Evolutionary conservation across 257 asterid genomes (phyloP), one percentile per base, ranked within the genome.

Genomic region (Rubia yunnanensis): DNA sequence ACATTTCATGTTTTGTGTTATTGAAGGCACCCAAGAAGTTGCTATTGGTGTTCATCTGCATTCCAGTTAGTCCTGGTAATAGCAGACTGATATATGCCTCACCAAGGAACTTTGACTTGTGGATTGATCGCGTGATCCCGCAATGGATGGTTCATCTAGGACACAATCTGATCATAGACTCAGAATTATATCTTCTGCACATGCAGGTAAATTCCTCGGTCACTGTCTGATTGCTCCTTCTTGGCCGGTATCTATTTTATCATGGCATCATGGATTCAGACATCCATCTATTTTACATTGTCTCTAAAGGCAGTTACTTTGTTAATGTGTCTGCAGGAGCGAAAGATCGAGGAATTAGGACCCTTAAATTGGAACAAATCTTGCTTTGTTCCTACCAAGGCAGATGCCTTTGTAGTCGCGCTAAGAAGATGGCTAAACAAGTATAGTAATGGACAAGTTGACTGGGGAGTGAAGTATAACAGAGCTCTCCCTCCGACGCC

Each of bases 41-140:
- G 1, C 44, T 79, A 53, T 81, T 85, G 69, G 77, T 78, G 50
- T 89, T 89, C 83, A 75, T 69, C 60, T 87, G 95, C 70, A 71
- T 87, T 71, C 97, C 97, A 34, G 97, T 89, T 39, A 77, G 94
- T 74, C 97, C 97, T 2, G 95, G 97, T 27, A 63, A 86, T 36
- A 85, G 97, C 90, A 85, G 97, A 74, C 39, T 89, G 72, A 87
- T 89, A 74, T 82, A 81, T 72, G 76, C 71, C 5, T 44, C 83
- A 60, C 89, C 95, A 13, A 84, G 95, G 79, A 89, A 87, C 77
- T 84, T 87, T 67, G 86, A 76, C 0, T 83, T 84, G 67, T 83
- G 83, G 94, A 15, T 84, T 5, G 88, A 84, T 49, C 77, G 71
- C 60, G 65, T 89, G 50, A 20, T 89, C 64, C 95, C 97, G 0